Base-by-base conservation (phyloP, 352 stramenopile species). In the Pythium sp. region DNA sequence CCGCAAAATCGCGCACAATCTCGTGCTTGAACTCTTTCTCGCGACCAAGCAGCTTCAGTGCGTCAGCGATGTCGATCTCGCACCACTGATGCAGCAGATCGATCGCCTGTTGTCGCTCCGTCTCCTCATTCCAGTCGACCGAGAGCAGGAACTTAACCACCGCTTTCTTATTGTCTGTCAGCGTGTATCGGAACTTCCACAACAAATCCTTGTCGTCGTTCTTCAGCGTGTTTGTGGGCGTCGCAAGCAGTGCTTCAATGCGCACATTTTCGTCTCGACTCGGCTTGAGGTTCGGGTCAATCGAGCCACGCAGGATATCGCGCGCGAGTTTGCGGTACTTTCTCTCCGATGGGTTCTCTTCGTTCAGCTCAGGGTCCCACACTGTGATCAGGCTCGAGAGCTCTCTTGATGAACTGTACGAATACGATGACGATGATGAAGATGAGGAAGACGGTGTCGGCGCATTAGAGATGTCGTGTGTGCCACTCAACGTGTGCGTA, bases 141-240 rank as follows among this genome's bases (percentile, higher is more conserved):
- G 92, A 97, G 6, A 99, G 77, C 5, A 99, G 73, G 75, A 99
- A 99, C 72, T 99, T 99, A 26, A 98, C 97, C 14, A 99, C 83
- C 0, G 97, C 97, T 67, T 98, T 97, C 65, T 93, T 92, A 79
- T 97, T 96, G 70, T 98, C 93, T 0, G 95, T 97, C 18, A 99
- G 70, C 67, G 91, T 98, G 82, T 98, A 99, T 34, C 97, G 83
- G 77, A 99, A 99, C 67, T 97, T 95, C 96, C 96, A 99, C 5
- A 99, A 73, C 64, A 98, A 65, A 72, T 98, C 92, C 71, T 97
- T 96, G 67, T 98, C 89, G 71, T 97, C 81, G 55, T 91, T 90
- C 72, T 91, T 94, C 26, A 99, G 86, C 64, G 97, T 92, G 78
- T 98, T 93, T n/a, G 89, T 96, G 2, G 96, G 95, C 26, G 85